Conservation (phyloP, 2,329 filamentous ascomycete genomes). For the Botryotinia convoluta region DNA sequence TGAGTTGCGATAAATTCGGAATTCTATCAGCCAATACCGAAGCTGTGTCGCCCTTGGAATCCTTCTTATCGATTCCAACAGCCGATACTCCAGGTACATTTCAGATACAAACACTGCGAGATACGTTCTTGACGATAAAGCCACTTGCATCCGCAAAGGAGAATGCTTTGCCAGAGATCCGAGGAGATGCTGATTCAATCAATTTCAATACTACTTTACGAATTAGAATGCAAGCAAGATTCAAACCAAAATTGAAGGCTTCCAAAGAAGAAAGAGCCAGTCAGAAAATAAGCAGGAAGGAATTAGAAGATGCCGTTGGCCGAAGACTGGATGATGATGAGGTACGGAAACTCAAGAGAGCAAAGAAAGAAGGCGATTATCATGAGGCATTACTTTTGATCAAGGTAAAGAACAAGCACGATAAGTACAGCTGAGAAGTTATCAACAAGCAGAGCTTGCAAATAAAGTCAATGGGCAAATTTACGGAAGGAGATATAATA, state of each 20-base stretch:
- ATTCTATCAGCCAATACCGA: conserved; percentile 73
- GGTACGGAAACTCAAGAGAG: conserved; percentile 77
- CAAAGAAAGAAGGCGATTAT: conserved; percentile 82
- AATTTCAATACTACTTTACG: conserved; percentile 70
- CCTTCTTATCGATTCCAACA: conserved; percentile 65
- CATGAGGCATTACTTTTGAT: conserved; percentile 83
- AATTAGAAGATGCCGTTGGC: conserved; percentile 79
- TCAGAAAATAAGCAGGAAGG: conserved; percentile 81
- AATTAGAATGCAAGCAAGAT: conserved; percentile 91
- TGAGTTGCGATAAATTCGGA: conserved; percentile 82
- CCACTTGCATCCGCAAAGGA: conserved; percentile 49
- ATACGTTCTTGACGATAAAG: conserved; percentile 66
- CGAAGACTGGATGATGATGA: conserved; percentile 79
- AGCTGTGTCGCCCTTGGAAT: conserved; percentile 80
- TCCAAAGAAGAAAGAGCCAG: conserved; percentile 78
- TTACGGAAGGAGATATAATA: not conserved
- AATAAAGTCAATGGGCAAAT: not conserved
- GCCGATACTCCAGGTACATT: conserved; percentile 69
- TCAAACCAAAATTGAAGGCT: conserved; percentile 80
- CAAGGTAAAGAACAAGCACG: conserved; percentile 89
- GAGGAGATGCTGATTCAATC: conserved; percentile 70
- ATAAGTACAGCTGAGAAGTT: conserved; percentile 63
- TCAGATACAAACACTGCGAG: conserved; percentile 68
- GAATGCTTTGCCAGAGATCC: conserved; percentile 58
- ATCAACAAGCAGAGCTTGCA: not conserved